These are phyloP conservation scores for Fusarium pseudograminearum DNA, from an alignment of 2,329 filamentous ascomycete species.

Conservation along the genomic window DNA sequence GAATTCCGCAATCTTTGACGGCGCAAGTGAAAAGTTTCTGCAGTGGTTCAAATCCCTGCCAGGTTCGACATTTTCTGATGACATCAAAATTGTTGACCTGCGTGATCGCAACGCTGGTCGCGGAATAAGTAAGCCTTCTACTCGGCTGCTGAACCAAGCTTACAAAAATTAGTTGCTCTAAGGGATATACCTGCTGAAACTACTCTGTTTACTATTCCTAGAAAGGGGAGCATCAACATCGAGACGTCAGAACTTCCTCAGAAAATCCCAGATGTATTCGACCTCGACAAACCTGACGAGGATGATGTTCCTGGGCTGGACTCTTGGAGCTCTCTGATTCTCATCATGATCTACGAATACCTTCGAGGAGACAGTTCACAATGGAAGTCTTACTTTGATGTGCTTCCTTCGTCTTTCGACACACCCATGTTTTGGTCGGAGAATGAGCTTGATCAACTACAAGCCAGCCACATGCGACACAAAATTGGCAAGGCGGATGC, in stretches of 20 bases:
- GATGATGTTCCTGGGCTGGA: slow-evolving; percentile 57
- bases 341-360: slow-evolving; percentile 84
- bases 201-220: slow-evolving; percentile 83
- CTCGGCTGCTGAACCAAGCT: background rate
- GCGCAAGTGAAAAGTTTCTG: slow-evolving; percentile 61
- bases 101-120: slow-evolving; percentile 64
- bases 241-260: slow-evolving; percentile 76
- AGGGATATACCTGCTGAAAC: slow-evolving; percentile 79
- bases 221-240: slow-evolving; percentile 75
- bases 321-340: slow-evolving; percentile 72
- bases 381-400: slow-evolving; percentile 83
- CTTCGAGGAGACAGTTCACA: slow-evolving; percentile 68
- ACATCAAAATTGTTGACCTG: slow-evolving; percentile 66
- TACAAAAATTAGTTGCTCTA: slow-evolving; percentile 74
- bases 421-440: slow-evolving; percentile 91
- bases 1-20: slow-evolving; percentile 54
- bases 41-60: slow-evolving; percentile 66
- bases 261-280: slow-evolving; percentile 67
- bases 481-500: slow-evolving; percentile 82
- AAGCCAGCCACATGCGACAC: slow-evolving; percentile 79
- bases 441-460: slow-evolving; percentile 76
- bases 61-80: slow-evolving; percentile 65
- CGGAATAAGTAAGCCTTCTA: slow-evolving; percentile 62
- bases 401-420: slow-evolving; percentile 79
- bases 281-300: slow-evolving; percentile 53